Percentiles rank a stretch among this genome's conserved stretches.
These are phyloP conservation scores for Pilasporangium apinafurcum DNA, from an alignment of 352 stramenopile genomes.

Conservation along the genomic window DNA sequence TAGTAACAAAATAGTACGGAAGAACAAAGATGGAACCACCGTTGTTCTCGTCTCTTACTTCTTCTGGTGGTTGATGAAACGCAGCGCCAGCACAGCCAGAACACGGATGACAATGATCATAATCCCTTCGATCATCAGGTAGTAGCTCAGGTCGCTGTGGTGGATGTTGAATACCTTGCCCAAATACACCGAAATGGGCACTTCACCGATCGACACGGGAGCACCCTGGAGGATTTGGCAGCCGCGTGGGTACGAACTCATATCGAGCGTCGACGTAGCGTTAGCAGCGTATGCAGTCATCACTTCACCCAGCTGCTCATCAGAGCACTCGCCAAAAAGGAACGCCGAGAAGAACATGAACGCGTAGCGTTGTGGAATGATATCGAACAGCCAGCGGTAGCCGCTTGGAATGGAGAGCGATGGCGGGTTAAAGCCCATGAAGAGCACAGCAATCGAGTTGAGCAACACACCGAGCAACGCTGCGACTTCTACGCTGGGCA, in stretches of 20 bases:
- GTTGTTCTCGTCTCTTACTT: conserved; percentile 18
- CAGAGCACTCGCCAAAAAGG: neutral
- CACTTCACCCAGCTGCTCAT: conserved; percentile 3
- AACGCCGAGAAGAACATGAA: neutral
- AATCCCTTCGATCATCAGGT: conserved; percentile 29
- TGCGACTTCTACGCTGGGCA: conserved; percentile 15
- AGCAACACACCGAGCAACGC: conserved; percentile 9
- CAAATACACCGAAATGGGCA: conserved; percentile 30
- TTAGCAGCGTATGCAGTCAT: conserved; percentile 27
- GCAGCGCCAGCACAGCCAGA: conserved; percentile 35
- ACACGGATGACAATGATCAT: conserved; percentile 34
- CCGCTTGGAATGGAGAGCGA: conserved; percentile 3
- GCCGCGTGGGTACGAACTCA: conserved; percentile 5
- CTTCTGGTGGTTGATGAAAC: conserved; percentile 45
- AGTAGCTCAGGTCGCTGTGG: conserved; percentile 24
- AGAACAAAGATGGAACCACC: neutral
- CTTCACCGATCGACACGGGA: neutral
- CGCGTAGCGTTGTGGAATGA: conserved; percentile 1
- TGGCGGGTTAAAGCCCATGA: conserved; percentile 32
- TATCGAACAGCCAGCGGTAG: conserved; percentile 5
- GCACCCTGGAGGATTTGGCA: conserved; percentile 7
- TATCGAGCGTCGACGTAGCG: conserved; percentile 1
- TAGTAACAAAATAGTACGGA: too few species aligned
- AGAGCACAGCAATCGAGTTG: conserved; percentile 31
- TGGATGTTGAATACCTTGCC: conserved; percentile 31